These are phyloP conservation scores for Pythium dissimile DNA, from an alignment of 352 stramenopile species.

Conservation along the genomic window DNA sequence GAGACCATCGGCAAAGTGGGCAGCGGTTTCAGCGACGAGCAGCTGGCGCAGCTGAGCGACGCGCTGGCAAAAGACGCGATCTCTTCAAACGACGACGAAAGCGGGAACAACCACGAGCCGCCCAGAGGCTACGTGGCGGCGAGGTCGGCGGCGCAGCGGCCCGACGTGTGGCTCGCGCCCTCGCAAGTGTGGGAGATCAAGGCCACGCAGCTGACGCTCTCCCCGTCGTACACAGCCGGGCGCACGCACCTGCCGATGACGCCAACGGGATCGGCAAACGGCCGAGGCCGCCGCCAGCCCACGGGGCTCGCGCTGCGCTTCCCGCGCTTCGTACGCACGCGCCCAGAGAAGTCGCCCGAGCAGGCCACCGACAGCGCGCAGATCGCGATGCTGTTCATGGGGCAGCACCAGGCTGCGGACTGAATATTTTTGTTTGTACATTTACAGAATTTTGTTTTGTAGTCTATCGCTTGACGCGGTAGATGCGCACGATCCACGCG, in stretches of 20 bases:
- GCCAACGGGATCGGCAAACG: background rate
- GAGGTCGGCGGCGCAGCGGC: constrained; percentile 26
- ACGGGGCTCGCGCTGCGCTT: constrained; percentile 97
- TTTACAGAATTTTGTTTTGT: too few species aligned
- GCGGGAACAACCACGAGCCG: background rate
- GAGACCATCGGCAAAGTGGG: constrained; percentile 94
- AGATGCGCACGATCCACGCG: constrained; percentile 93
- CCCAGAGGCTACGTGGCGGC: constrained; percentile 11
- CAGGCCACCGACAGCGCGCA: constrained; percentile 95
- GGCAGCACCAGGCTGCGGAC: constrained; percentile 30
- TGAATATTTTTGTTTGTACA: too few species aligned
- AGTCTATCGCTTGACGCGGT: constrained; percentile 49
- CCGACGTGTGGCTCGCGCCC: constrained; percentile 93
- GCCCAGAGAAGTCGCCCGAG: constrained; percentile 94
- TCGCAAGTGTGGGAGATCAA: constrained; percentile 98
- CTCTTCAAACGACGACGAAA: background rate
- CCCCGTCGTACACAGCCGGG: constrained; percentile 93
- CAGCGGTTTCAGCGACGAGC: constrained; percentile 97
- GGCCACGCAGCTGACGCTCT: constrained; percentile 97
- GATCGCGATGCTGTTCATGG: constrained; percentile 70
- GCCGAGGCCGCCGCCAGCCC: background rate
- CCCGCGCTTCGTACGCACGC: constrained; percentile 95
- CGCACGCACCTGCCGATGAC: constrained; percentile 9
- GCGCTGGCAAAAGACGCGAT: constrained; percentile 32
- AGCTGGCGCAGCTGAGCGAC: constrained; percentile 69